Percentiles rank a stretch among this genome's conserved stretches.
Conservation (phyloP, 2,329 filamentous ascomycete genomes). For the Lachnellula occidentalis region DNA sequence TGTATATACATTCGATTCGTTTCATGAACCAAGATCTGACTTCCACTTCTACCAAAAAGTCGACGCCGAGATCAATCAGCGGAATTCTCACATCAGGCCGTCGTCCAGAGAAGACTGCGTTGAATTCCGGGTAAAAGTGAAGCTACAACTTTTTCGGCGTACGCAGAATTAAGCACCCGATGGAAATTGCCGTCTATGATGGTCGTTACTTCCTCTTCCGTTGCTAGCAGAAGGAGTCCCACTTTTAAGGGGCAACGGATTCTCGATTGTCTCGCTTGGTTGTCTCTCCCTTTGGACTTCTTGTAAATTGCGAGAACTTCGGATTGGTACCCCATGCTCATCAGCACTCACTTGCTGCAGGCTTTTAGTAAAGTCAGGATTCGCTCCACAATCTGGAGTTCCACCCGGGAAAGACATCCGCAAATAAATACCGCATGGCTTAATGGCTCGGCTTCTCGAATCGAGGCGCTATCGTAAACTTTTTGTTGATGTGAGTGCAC, state of each 20-base stretch:
- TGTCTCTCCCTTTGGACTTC: background rate
- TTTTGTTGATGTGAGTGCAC: background rate
- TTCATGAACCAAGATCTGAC: conserved; percentile 41
- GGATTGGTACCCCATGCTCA: background rate
- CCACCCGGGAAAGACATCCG: conserved; percentile 33
- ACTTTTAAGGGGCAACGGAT: background rate
- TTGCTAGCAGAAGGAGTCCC: background rate
- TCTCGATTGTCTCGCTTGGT: background rate
- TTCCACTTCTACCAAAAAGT: conserved; percentile 11
- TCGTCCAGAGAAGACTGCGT: background rate
- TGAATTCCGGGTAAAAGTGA: background rate
- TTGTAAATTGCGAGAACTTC: background rate
- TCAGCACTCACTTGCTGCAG: background rate
- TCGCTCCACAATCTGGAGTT: background rate
- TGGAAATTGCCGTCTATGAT: background rate
- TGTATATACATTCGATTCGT: conserved; percentile 38
- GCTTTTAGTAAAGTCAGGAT: background rate
- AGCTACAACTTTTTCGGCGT: background rate
- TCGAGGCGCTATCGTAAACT: background rate
- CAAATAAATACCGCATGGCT: conserved; percentile 30
- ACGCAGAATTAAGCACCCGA: background rate
- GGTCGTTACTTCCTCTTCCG: background rate
- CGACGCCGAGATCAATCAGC: conserved; percentile 32
- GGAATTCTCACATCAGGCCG: conserved; percentile 9
- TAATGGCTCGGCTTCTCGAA: conserved; percentile 9